phyloP scores from a whole-genome alignment of 1,284 basidiomycete species.

The Prillingera fragicola region DNA sequence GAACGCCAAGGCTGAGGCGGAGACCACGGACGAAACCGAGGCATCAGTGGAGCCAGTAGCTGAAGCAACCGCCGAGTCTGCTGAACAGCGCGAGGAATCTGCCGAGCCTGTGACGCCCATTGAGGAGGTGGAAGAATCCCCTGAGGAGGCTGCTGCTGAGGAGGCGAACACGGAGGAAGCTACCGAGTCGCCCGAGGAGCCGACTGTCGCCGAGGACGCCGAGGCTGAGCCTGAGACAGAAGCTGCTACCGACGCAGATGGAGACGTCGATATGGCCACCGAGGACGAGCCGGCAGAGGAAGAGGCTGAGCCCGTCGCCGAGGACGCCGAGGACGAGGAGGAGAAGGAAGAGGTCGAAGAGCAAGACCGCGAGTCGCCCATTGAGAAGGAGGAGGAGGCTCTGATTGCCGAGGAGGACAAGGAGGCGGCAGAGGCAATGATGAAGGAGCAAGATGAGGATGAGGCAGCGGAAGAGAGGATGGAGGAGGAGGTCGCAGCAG shows the following conservation, averaged over 20 bases:
- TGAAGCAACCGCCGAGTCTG: slow-evolving; percentile 1
- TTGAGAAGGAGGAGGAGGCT: slow-evolving; percentile 1
- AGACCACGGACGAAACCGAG: slow-evolving; percentile 4
- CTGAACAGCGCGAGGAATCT: background rate
- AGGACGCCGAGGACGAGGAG: slow-evolving; percentile 3
- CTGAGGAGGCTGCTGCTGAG: background rate
- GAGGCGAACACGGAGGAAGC: background rate
- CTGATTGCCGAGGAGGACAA: slow-evolving; percentile 8
- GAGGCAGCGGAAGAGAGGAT: no score
- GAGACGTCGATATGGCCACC: background rate
- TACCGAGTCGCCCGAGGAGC: background rate
- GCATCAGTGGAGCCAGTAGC: slow-evolving; percentile 8
- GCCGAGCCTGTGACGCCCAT: background rate
- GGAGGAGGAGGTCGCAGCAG: no score
- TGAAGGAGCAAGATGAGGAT: slow-evolving; percentile 1
- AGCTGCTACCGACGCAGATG: background rate
- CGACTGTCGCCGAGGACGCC: slow-evolving; percentile 1
- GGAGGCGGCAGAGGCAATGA: slow-evolving; percentile 5
- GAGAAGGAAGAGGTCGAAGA: slow-evolving; percentile 1
- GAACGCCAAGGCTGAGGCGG: slow-evolving; percentile 7
- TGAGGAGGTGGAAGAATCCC: background rate
- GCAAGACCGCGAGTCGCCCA: no score
- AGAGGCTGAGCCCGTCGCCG: background rate
- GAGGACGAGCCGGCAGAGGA: background rate
- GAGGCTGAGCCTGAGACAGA: slow-evolving; percentile 1